Evolutionary conservation across 2,329 filamentous ascomycete species (phyloP), one percentile per base, ranked within the genome.

Genomic region (Pezicula rhizophila): DNA sequence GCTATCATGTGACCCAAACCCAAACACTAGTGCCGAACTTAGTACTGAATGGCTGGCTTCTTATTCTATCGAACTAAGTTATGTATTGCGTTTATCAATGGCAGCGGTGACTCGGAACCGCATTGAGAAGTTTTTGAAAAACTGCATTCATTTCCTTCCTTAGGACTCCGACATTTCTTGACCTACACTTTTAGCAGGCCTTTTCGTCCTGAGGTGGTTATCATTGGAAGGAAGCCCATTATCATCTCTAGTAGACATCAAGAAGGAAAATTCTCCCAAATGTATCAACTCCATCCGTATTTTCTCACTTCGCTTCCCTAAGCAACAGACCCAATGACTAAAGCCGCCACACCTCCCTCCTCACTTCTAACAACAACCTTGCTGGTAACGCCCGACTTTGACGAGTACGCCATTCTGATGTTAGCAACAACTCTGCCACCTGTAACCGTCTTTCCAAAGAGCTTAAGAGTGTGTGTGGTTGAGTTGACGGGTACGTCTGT

Each of bases 361-460:
- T 99, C 93, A 67, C 87, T 87, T 65, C 93, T 80, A 52, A 92
- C 88, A 46, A 85, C 87, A 60, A 99, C 89, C 80, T 97, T 97
- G 63, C 92, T 95, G 50, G 93, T 96, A 23, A 97, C 90, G 46
- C 93, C 93, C 44, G 85, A 85, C 78, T 95, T 96, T 61, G 87
- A 83, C 53, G 89, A 95, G 71, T 83, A 96, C 1, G 91, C 93
- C 91, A 99, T 96, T 69, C 90, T 82, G 56, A 97, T 82, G 57
- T 82, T 84, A 52, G 87, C 87, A 48, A 91, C 89, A 14, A 99
- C 92, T 63, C 86, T 85, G 57, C 93, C 93, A 33, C 92, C 93
- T 31, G 80, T 84, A 54, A 97, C 85, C 39, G 89, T 96, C 82
- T 96, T 97, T 66, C 93, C 93, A 67, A 96, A 87, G 33, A 99